Conservation (phyloP, 148 eudicot species). For the Chenopodium quinoa region DNA sequence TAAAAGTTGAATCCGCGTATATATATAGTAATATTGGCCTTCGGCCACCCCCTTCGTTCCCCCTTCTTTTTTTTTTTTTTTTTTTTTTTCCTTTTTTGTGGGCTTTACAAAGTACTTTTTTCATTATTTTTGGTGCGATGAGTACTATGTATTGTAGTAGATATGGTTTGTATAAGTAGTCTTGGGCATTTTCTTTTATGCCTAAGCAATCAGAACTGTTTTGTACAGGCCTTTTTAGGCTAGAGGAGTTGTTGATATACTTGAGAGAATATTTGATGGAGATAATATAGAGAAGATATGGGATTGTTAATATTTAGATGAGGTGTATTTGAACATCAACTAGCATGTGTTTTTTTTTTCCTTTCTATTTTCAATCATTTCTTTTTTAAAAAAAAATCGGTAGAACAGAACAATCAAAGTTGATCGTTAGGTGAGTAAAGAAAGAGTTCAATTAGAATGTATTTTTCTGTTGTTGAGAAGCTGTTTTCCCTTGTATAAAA, state of each 20-base stretch:
- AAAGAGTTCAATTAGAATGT: background rate
- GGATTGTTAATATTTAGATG: conserved; percentile 20
- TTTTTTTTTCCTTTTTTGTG: background rate
- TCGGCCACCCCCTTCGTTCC: background rate
- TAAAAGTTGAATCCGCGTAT: background rate
- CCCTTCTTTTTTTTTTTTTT: background rate
- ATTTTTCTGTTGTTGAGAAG: background rate
- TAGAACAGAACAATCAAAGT: background rate
- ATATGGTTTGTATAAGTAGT: conserved; percentile 16
- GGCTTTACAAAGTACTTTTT: background rate
- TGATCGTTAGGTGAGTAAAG: background rate
- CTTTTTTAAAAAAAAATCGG: background rate
- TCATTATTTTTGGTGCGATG: background rate
- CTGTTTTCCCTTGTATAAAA: background rate
- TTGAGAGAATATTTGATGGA: background rate
- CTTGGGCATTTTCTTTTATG: conserved; percentile 17
- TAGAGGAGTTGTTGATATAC: conserved; percentile 24
- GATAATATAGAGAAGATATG: background rate
- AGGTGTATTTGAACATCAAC: conserved; percentile 14
- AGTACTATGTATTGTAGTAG: background rate
- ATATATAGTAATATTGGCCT: conserved; percentile 20
- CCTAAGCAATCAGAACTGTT: conserved; percentile 17
- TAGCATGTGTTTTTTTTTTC: background rate
- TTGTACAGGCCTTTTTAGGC: conserved; percentile 28
- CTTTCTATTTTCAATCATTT: background rate